Base-by-base conservation (phyloP, 2,329 filamentous ascomycete genomes). In the Fusarium newnesense region DNA sequence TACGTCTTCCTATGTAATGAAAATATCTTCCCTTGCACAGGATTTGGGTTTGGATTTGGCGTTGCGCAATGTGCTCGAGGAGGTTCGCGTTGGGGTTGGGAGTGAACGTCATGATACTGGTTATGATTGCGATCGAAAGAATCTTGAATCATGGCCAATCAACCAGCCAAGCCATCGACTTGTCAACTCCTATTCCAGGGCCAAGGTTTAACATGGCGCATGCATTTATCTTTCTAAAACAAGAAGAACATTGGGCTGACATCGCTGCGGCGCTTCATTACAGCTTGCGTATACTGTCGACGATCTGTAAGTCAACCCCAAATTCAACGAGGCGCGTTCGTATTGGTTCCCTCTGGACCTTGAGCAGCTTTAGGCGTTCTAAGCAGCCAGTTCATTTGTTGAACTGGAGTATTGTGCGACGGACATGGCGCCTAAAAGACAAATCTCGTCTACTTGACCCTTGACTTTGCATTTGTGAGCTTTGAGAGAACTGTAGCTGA, bases 221-320 rank as follows among this genome's bases (percentile, higher is more conserved):
- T 67, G 54, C 50, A 47, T 67, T 37, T 63, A 39, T 67, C 50
- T 62, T 32, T 65, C 40, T 60, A 36, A 39, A 74, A 52, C 65
- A 73, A 79, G 75, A 75, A 72, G 70, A 75, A 70, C 62, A 54
- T 44, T 77, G 70, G 75, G 79, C 79, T 81, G 74, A 81, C 81
- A 81, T 86, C 71, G 67, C 66, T 68, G 69, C 54, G 66, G 67
- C 72, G 68, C 73, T 72, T 70, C 70, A 66, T 69, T 72, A 72
- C 59, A 96, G 93, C 93, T 81, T 96, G 93, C 85, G 92, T 96
- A 81, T 96, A 96, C 85, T 96, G 93, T 85, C 92, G 93, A 83
- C 91, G 93, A 90, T 96, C 94, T 89, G 93, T 95, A 90, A 94
- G 93, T 92, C 78, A 80, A 81, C 72, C 69, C 70, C 75, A 69